Evolutionary conservation across 73 alveolate genomes (phyloP).

Genomic region (Paramecium bursaria): DNA sequence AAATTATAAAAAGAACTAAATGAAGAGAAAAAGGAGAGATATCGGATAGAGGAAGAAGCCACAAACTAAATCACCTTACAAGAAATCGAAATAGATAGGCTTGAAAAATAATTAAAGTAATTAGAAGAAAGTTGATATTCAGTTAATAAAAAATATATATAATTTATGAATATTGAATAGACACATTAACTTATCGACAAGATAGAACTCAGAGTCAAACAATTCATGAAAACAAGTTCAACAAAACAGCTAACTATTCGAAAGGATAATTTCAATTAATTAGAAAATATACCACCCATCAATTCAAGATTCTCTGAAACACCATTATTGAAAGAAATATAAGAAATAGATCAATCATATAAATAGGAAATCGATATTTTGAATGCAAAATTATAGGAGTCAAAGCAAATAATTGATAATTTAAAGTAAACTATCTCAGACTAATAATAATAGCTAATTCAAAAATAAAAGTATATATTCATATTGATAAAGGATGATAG

Average conservation of each 20-base stretch:
- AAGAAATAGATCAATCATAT: conserved; percentile 51
- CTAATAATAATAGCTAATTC: not conserved
- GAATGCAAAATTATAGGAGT: not conserved
- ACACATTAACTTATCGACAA: conserved; percentile 57
- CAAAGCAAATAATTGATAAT: conserved; percentile 6
- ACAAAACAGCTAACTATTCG: conserved; percentile 3
- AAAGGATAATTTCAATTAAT: conserved; percentile 2
- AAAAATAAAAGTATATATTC: conserved; percentile 28
- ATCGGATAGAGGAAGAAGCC: conserved; percentile 52
- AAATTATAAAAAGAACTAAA: conserved; percentile 40
- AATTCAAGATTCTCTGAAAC: conserved; percentile 41
- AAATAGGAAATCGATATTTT: conserved; percentile 12
- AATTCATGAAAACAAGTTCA: conserved; percentile 42
- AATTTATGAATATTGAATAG: too few species aligned
- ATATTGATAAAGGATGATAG: not conserved
- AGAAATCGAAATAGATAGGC: conserved; percentile 40
- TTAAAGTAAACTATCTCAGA: not conserved
- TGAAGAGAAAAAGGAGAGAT: conserved; percentile 50
- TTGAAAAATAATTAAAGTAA: conserved; percentile 16
- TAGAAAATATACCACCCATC: conserved; percentile 34
- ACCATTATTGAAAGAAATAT: conserved; percentile 58
- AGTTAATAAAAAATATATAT: too few species aligned
- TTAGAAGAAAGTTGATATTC: conserved; percentile 40
- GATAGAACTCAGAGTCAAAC: conserved; percentile 51
- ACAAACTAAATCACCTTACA: conserved; percentile 30